Percentiles rank a stretch among this genome's conserved stretches.
Conservation (phyloP, 2,329 filamentous ascomycete species). For the Talaromyces sp. region DNA sequence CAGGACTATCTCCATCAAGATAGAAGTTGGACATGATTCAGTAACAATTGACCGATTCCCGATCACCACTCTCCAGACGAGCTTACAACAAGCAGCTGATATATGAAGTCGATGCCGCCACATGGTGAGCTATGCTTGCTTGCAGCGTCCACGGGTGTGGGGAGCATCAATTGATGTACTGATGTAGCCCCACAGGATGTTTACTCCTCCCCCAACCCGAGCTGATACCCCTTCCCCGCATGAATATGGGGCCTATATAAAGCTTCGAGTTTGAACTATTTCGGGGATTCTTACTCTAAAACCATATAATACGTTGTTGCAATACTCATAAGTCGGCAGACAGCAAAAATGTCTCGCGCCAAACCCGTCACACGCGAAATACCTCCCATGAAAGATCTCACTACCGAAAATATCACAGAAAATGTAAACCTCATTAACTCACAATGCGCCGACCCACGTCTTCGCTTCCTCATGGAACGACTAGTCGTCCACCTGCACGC, state of each 20-base stretch:
- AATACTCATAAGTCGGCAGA: background rate
- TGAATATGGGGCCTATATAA: background rate
- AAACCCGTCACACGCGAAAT: conserved; percentile 3
- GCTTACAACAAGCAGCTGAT: background rate
- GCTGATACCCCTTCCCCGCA: background rate
- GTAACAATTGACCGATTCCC: background rate
- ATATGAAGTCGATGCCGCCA: background rate
- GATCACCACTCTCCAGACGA: background rate
- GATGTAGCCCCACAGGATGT: background rate
- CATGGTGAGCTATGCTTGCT: background rate
- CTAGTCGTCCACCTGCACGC: conserved; percentile 77
- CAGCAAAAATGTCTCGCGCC: conserved; percentile 2
- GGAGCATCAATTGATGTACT: too few species aligned
- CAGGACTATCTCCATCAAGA: background rate
- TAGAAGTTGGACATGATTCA: background rate
- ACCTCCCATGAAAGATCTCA: conserved; percentile 59
- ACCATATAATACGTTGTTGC: background rate
- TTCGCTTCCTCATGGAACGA: conserved; percentile 70
- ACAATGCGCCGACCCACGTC: conserved; percentile 61
- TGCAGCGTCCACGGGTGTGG: background rate
- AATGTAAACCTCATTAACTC: conserved; percentile 75
- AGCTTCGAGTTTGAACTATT: background rate
- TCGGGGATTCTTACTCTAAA: too few species aligned
- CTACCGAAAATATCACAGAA: conserved; percentile 75
- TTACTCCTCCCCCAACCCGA: background rate